phyloP scores from a whole-genome alignment of 495 filamentous ascomycete species.

The Penicillium steckii region DNA sequence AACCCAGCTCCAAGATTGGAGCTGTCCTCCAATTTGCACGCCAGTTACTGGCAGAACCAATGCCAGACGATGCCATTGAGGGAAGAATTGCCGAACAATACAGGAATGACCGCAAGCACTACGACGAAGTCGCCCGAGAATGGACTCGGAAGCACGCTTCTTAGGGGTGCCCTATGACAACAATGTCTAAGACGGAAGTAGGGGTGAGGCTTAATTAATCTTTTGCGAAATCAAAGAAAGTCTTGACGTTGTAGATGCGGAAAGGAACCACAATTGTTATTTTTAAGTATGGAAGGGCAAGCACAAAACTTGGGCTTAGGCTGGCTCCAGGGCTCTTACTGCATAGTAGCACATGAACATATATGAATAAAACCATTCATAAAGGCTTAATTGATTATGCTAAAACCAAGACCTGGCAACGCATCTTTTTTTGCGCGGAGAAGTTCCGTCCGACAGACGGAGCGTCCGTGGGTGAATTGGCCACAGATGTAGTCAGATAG shows the following conservation, averaged over 20 bases:
- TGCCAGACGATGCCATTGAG: slow-evolving; percentile 94
- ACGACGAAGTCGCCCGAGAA: slow-evolving; percentile 78
- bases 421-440: background rate
- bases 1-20: slow-evolving; percentile 76
- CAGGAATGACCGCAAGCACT: slow-evolving; percentile 67
- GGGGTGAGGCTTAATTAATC: background rate
- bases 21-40: slow-evolving; percentile 79
- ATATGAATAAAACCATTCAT: background rate
- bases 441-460: background rate
- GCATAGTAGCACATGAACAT: background rate
- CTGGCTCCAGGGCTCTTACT: too few species aligned
- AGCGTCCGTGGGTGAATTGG: background rate
- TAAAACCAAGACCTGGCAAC: too few species aligned
- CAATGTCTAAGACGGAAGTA: too few species aligned
- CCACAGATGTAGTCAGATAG: background rate
- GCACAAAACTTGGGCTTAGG: background rate
- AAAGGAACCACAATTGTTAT: too few species aligned
- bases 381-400: too few species aligned
- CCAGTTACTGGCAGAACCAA: slow-evolving; percentile 77
- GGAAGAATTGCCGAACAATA: slow-evolving; percentile 81
- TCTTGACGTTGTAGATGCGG: too few species aligned
- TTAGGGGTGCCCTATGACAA: slow-evolving; percentile 21
- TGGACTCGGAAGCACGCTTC: slow-evolving; percentile 80
- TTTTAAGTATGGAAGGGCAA: background rate
- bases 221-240: slow-evolving; percentile 1